phyloP scores from a whole-genome alignment of 2,329 filamentous ascomycete species.

The Alternaria metachromatica region DNA sequence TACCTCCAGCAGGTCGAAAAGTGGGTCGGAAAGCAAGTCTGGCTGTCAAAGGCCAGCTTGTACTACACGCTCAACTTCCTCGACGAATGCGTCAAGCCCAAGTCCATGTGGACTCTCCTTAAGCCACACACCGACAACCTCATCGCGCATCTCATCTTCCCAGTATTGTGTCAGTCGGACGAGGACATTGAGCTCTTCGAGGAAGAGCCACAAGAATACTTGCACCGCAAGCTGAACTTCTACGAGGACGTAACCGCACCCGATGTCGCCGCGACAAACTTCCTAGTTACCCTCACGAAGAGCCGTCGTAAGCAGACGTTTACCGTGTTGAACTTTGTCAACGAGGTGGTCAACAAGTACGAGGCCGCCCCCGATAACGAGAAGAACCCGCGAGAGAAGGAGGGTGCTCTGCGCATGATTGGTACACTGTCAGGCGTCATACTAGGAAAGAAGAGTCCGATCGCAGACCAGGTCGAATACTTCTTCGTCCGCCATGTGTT shows the following conservation, averaged over 20 bases:
- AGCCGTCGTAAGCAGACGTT: constrained; percentile 94
- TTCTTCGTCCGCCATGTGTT: constrained; percentile 99
- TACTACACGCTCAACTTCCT: constrained; percentile 94
- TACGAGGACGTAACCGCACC: constrained; percentile 97
- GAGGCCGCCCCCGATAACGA: constrained; percentile 82
- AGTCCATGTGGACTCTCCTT: constrained; percentile 93
- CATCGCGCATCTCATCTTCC: constrained; percentile 94
- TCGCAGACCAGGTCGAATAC: constrained; percentile 96
- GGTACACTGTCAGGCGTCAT: constrained; percentile 93
- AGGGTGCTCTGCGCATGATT: constrained; percentile 96
- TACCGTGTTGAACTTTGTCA: constrained; percentile 92
- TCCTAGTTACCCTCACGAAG: constrained; percentile 93
- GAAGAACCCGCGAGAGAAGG: constrained; percentile 95
- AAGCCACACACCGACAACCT: constrained; percentile 93
- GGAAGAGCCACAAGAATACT: constrained; percentile 92
- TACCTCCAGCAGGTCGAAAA: constrained; percentile 96
- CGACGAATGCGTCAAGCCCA: constrained; percentile 96
- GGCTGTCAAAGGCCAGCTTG: constrained; percentile 92
- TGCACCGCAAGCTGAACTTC: constrained; percentile 96
- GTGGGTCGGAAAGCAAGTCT: constrained; percentile 92
- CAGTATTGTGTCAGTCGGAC: constrained; percentile 87
- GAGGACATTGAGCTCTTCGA: constrained; percentile 95
- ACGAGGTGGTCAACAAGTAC: constrained; percentile 92
- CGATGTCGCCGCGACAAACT: constrained; percentile 95
- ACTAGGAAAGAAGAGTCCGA: constrained; percentile 96